A percentile compares a stretch with the other conserved stretches of the same genome.
Conservation (phyloP, 1,284 basidiomycete species). For the Rhodotorula sp. region DNA sequence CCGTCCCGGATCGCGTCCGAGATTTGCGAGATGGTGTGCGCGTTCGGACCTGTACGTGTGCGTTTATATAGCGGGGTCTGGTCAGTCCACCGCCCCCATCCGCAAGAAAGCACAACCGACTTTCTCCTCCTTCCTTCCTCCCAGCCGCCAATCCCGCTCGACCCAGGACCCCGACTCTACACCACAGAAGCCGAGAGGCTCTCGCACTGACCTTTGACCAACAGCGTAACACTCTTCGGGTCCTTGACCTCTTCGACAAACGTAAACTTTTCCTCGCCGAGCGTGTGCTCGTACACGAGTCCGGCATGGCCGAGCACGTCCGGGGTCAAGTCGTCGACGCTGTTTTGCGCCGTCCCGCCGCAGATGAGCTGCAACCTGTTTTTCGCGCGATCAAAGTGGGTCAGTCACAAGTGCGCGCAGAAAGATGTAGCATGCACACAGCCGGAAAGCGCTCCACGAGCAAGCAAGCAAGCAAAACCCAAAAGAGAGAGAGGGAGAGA, state of each 20-base stretch:
- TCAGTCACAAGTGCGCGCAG: not conserved
- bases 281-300: constrained; percentile 96
- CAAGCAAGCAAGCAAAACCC: too few relatives aligned
- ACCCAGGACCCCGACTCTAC: too few relatives aligned
- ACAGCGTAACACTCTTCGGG: constrained; percentile 93
- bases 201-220: constrained; percentile 74
- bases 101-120: too few relatives aligned
- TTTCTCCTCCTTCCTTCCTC: not conserved
- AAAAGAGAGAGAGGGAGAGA: not conserved
- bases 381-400: constrained; percentile 18
- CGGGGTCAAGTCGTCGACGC: constrained; percentile 90
- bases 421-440: too few relatives aligned
- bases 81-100: not conserved
- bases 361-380: constrained; percentile 82
- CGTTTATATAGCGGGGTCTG: not conserved
- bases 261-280: constrained; percentile 98
- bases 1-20: constrained; percentile 97
- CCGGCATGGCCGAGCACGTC: constrained; percentile 95
- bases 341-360: constrained; percentile 95
- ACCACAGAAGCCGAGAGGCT: not conserved
- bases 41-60: constrained; percentile 66
- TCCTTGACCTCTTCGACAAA: constrained; percentile 96
- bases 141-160: too few relatives aligned
- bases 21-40: constrained; percentile 93
- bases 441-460: too few relatives aligned